A percentile compares a stretch with the other conserved stretches of the same genome.
These are phyloP conservation scores for Nephromyces sp. DNA, from an alignment of 169 alveolate species.

Conservation along the genomic window DNA sequence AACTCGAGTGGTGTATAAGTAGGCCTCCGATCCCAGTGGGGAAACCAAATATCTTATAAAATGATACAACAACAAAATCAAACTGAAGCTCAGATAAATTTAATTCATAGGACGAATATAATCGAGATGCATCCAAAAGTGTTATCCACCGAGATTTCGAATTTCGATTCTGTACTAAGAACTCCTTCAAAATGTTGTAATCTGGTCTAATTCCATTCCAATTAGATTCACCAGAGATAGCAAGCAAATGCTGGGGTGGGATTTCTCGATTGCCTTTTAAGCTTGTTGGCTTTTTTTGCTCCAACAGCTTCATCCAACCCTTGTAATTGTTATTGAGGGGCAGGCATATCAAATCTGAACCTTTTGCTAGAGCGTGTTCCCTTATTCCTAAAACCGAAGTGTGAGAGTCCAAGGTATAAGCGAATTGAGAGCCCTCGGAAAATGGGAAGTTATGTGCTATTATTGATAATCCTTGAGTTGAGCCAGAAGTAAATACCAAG, in stretches of 20 bases:
- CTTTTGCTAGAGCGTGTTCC: constrained; percentile 24
- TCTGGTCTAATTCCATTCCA: background rate
- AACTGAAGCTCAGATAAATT: constrained; percentile 20
- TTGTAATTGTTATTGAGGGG: background rate
- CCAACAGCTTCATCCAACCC: constrained; percentile 6
- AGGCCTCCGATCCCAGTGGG: constrained; percentile 54
- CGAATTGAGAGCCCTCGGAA: constrained; percentile 17
- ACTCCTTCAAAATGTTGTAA: background rate
- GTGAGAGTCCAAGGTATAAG: constrained; percentile 34
- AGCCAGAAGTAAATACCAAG: constrained; percentile 42
- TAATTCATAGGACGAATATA: constrained; percentile 19
- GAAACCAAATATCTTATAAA: constrained; percentile 45
- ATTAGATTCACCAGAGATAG: constrained; percentile 5
- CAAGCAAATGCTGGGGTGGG: constrained; percentile 2
- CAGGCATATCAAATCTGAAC: constrained; percentile 8
- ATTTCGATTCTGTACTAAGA: background rate
- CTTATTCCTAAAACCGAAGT: constrained; percentile 39
- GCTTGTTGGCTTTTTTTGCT: background rate
- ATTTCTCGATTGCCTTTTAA: background rate
- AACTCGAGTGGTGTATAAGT: constrained; percentile 7
- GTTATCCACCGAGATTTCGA: background rate
- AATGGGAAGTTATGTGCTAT: constrained; percentile 42
- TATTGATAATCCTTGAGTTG: constrained; percentile 34
- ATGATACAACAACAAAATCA: constrained; percentile 41
- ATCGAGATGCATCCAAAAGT: constrained; percentile 41